Evolutionary conservation across 495 filamentous ascomycete genomes (phyloP), one percentile per base, ranked within the genome.

Genomic region (Hyaloscypha hepaticicola): DNA sequence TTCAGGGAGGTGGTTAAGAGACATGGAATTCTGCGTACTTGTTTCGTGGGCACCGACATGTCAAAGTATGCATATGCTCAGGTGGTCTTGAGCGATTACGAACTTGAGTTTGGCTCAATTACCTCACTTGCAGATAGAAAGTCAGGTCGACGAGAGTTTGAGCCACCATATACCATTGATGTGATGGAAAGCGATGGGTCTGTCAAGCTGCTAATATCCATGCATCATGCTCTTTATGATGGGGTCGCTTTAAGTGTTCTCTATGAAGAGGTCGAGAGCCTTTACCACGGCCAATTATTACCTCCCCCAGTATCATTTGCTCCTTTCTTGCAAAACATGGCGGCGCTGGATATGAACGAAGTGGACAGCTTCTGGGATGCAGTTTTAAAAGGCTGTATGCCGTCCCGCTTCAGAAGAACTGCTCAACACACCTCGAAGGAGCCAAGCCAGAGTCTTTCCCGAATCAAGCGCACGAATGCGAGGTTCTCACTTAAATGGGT

Each of bases 201-300:
- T 51, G 34, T 41, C 56, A 74, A 55, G 51, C 70, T 87, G 0
- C 75, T 83, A 11, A 71, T 93, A 28, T 87, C 82, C 0, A 90
- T 92, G 64, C 91, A 94, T 69, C 91, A 96, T 73, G 90, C 91
- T 3, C 73, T 94, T 1, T 93, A 96, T 69, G 91, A 96, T 74
- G 91, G 88, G 22, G 81, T 85, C 28, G 89, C 88, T 1, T 85
- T 94, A 41, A 76, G 80, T 33, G 73, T 80, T 21, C 74, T 96
- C 0, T 76, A 93, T 3, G 71, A 85, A 0, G 90, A 93, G 64
- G 77, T 91, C 2, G 83, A 93, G 65, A 71, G 75, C 21, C 62
- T 77, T 6, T 80, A 85, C 50, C 55, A 72, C 2, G 80, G 81
- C 6, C 22, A 75, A 0, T 9, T 60, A 5, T 75, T 93, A 7